Base-by-base conservation (phyloP, 768 basidiomycete genomes). In the Panaeolus cyanescens region DNA sequence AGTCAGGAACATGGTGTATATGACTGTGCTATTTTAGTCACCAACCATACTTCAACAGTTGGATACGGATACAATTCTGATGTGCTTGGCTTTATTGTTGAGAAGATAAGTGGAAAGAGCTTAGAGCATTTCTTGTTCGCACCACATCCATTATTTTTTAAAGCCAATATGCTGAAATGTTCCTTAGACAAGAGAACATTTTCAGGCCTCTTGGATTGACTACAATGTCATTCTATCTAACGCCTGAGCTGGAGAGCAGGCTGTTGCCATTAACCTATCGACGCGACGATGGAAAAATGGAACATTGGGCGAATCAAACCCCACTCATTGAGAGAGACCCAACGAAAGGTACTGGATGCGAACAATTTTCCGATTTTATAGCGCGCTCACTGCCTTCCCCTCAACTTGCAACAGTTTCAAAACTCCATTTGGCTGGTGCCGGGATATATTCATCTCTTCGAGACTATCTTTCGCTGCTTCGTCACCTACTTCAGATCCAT, bases 31-130 rank as follows among this genome's bases (percentile, higher is more conserved):
- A 37, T 54, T 45, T n/a, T 30, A 25, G 31, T 7, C n/a, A 20
- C 45, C 20, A 20, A 31, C 28, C 17, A 13, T 8, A 28, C 31
- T 20, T 39, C 28, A 33, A 2, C 53, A 74, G 74, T 73, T 59
- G 65, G 64, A 1, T 77, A 77, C 42, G 74, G 74, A 0, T 72
- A 59, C 62, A 73, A 67, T 32, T 68, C 65, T 17, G 74, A 75
- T 37, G 61, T 65, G 13, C 45, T 70, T 1, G 71, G 70, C 9
- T 71, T 74, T 31, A 66, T 74, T 28, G 67, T 75, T 15, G 70
- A 74, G 40, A 62, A 66, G 33, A 42, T 72, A 5, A 65, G 67
- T 4, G 68, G 68, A 9, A 64, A 69, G 54, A 64, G 64, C 1
- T 59, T 76, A 22, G 72, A 74, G 17, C 58, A 71, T 17, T 74